Evolutionary conservation across 352 stramenopile species (phyloP), one percentile per base, ranked within the genome.

Genomic region (Phytopythium boreale): DNA sequence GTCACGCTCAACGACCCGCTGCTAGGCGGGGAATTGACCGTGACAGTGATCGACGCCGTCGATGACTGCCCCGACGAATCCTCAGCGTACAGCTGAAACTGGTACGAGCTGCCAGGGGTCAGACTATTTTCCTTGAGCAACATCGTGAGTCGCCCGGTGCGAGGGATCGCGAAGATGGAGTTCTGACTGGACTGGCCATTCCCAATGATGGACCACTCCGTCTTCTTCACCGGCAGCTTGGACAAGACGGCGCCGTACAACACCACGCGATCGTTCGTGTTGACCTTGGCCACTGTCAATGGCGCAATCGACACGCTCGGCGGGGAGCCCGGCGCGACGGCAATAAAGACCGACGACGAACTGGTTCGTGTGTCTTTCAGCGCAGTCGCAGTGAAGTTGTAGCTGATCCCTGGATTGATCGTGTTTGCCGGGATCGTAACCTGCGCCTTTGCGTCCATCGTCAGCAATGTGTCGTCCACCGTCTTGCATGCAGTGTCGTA

Each of bases 251-350:
- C 75, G 8, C 79, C 77, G 29, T 82, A 80, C 20, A 91, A 59
- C 4, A 91, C 47, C 5, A 88, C 71, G 5, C 80, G 79, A 43
- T 82, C 76, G 52, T 89, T 87, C 8, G 43, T 34, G 50, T 91
- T 91, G 2, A 89, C 77, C 47, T 89, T 89, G 7, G 70, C 49
- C 1, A 59, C 64, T 0, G 50, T 44, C 2, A 91, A 55, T 4
- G 78, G 62, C 12, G 85, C 79, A 34, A 91, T 89, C 2, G 77
- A 79, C 6, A 86, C 79, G 20, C 63, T 69, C 20, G 82, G 82
- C 15, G 76, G 80, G 0, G 77, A 86, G 2, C 82, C 82, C 36
- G 72, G 70, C 8, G 72, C 76, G 41, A 87, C 64, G 12, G 75
- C 72, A 56, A 85, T 80, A 24, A 83, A 66, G 2, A 82, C 68